Conservation (phyloP, 768 basidiomycete genomes). For the Leccinum arenicola region DNA sequence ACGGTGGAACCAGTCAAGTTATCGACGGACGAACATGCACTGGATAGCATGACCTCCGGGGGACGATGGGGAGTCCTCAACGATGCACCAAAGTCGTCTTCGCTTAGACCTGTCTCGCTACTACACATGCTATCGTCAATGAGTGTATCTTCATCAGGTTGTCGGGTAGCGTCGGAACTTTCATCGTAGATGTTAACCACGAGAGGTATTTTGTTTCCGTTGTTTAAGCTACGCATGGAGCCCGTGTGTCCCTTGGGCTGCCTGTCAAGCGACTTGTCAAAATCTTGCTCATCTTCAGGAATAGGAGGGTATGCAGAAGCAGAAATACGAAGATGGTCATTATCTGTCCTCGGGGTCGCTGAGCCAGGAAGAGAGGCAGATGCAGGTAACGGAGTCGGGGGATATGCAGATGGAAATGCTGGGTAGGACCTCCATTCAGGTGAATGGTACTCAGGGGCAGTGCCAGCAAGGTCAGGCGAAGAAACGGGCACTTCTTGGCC, state of each 20-base stretch:
- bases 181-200: constrained; percentile 39
- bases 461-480: constrained; percentile 20
- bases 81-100: constrained; percentile 65
- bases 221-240: constrained; percentile 62
- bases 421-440: constrained; percentile 77
- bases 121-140: constrained; percentile 26
- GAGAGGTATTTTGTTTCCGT: constrained; percentile 34
- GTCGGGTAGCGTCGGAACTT: constrained; percentile 1
- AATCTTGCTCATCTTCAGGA: constrained; percentile 56
- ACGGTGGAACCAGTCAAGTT: constrained; percentile 35
- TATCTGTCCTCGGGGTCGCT: constrained; percentile 4
- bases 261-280: constrained; percentile 67
- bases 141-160: constrained; percentile 20
- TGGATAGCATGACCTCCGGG: constrained; percentile 18
- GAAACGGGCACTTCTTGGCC: constrained; percentile 13
- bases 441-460: constrained; percentile 31
- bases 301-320: constrained; percentile 28
- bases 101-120: constrained; percentile 27
- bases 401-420: constrained; percentile 75
- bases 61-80: constrained; percentile 57
- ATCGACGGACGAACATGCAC: constrained; percentile 24
- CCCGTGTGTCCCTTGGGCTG: constrained; percentile 59
- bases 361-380: constrained; percentile 33
- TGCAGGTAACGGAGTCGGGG: constrained; percentile 57
- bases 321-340: constrained; percentile 3